These are phyloP conservation scores for Dichotomopilus funicola DNA, from an alignment of 2,329 filamentous ascomycete species.

Conservation along the genomic window DNA sequence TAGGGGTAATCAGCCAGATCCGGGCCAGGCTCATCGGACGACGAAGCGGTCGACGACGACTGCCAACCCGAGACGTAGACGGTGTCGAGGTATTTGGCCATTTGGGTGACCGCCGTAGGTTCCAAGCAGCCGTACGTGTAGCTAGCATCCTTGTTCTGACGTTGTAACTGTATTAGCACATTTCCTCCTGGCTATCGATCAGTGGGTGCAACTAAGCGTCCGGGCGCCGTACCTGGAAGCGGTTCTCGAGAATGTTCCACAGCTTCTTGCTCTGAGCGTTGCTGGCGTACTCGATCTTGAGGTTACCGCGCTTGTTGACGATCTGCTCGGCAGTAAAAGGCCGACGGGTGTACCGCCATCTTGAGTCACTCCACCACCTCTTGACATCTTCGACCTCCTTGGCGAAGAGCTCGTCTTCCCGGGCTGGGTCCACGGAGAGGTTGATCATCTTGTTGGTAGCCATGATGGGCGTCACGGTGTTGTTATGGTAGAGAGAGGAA, in stretches of 20 bases:
- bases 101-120: conserved; percentile 97
- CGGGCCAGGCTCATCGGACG: conserved; percentile 91
- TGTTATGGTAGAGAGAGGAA: not conserved
- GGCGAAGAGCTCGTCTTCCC: conserved; percentile 62
- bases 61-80: conserved; percentile 99
- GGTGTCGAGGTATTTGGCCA: conserved; percentile 98
- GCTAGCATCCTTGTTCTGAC: conserved; percentile 72
- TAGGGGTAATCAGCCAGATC: conserved; percentile 98
- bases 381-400: conserved; percentile 83
- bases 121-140: conserved; percentile 97
- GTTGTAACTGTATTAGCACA: conserved; percentile 3
- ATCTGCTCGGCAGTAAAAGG: conserved; percentile 96
- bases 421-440: conserved; percentile 47
- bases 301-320: conserved; percentile 84
- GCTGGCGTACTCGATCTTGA: conserved; percentile 88
- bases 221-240: conserved; percentile 62
- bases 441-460: conserved; percentile 58
- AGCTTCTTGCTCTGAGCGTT: conserved; percentile 89
- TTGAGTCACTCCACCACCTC: conserved; percentile 86
- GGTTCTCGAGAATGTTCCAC: conserved; percentile 79
- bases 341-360: conserved; percentile 89
- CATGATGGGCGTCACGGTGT: conserved; percentile 37
- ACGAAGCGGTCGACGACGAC: conserved; percentile 90
- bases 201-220: not conserved
- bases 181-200: not conserved